phyloP scores from a whole-genome alignment of 1,284 basidiomycete genomes.

The Rhodotorula glutinis region DNA sequence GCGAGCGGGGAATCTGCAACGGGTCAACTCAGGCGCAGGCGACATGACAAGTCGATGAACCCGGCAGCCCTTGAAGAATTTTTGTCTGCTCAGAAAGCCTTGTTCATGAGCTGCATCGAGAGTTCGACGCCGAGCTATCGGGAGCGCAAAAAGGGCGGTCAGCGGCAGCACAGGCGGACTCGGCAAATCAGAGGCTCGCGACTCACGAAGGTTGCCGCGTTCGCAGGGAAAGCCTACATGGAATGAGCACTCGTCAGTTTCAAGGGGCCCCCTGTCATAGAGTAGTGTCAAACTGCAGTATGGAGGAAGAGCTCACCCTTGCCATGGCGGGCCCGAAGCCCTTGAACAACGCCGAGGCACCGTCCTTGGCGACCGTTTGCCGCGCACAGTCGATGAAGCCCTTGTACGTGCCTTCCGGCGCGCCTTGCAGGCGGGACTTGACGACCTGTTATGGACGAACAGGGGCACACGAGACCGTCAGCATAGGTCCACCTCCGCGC shows the following conservation, averaged over 20 bases:
- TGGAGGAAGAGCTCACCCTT: slow-evolving; percentile 19
- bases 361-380: slow-evolving; percentile 90
- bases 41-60: too few species aligned
- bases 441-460: slow-evolving; percentile 65
- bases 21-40: too few species aligned
- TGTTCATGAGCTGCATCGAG: slow-evolving; percentile 68
- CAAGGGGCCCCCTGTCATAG: too few species aligned
- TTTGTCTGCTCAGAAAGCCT: slow-evolving; percentile 14
- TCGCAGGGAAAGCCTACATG: slow-evolving; percentile 69
- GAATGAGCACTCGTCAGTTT: too few species aligned
- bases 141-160: slow-evolving; percentile 17
- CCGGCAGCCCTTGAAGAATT: too few species aligned
- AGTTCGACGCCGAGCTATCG: slow-evolving; percentile 75
- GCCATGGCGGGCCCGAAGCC: slow-evolving; percentile 88
- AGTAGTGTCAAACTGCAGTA: too few species aligned
- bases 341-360: slow-evolving; percentile 86
- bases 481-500: too few species aligned
- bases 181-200: neutral
- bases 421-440: slow-evolving; percentile 96
- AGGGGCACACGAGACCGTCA: too few species aligned
- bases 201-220: slow-evolving; percentile 89
- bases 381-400: slow-evolving; percentile 89
- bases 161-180: neutral
- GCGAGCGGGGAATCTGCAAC: too few species aligned
- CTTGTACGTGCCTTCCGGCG: slow-evolving; percentile 89